Base-by-base conservation (phyloP, 768 basidiomycete species). In the Boletales sp. region DNA sequence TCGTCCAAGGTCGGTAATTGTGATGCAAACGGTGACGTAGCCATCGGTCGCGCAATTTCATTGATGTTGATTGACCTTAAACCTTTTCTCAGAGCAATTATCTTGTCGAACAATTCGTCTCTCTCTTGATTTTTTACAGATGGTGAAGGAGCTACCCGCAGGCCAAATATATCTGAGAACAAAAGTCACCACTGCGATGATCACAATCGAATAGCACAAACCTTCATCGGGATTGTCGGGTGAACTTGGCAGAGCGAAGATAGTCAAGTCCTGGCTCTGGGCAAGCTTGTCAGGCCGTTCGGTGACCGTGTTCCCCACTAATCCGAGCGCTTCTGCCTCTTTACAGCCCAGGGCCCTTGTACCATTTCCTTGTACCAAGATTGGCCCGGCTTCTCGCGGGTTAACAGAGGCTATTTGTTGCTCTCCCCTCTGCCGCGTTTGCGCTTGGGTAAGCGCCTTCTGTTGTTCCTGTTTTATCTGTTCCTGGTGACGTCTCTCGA, bases 41-140 rank as follows among this genome's bases (percentile, higher is more conserved):
- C 45, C 29, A 48, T 65, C 6, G 84, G 79, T 19, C 74, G 74
- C 15, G 77, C 74, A 36, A 72, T 62, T 37, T 80, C 76, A 41
- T 80, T 79, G 54, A 90, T 79, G 47, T 73, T 76, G 52, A 90
- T 72, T 9, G 81, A 77, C 39, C 77, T 78, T 30, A 91, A 69
- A 12, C 79, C 75, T 58, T 77, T 85, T 47, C 86, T 76, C 24
- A 87, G 69, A 2, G 67, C 65, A 42, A 79, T 62, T 38, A 90
- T 76, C 29, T 69, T 74, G 21, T 69, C 63, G 57, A 81, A 75
- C 9, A 85, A 61, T 47, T 78, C 73, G 37, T 64, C 55, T 52
- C 74, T 67, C 57, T 75, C 75, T 45, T 71, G 65, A 9, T 69
- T 67, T 56, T 69, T 72, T 27, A 64, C 61, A 17, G 61, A 65